phyloP scores from a whole-genome alignment of 768 basidiomycete genomes.

The Daedaleopsis sinensis region DNA sequence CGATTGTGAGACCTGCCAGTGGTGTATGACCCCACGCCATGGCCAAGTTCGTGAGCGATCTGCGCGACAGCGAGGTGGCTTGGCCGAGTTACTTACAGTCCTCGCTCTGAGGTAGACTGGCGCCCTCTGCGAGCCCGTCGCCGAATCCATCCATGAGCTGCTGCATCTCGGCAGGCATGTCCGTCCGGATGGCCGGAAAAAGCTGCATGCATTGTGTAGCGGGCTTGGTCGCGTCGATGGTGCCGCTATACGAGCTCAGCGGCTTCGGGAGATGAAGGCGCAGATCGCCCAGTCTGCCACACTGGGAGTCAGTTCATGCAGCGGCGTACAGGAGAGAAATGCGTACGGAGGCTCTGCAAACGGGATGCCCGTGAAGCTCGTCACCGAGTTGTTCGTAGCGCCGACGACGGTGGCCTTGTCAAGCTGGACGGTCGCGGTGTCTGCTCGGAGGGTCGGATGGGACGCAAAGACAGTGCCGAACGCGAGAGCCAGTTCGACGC shows the following conservation, averaged over 20 bases:
- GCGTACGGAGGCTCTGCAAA: slow-evolving; percentile 11
- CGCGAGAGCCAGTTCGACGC: too few species aligned
- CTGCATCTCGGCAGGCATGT: slow-evolving; percentile 40
- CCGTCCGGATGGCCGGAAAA: not conserved
- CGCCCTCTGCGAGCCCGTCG: slow-evolving; percentile 31
- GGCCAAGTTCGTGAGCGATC: too few species aligned
- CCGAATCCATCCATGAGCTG: slow-evolving; percentile 32
- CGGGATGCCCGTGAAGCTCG: slow-evolving; percentile 5
- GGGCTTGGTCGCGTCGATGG: not conserved
- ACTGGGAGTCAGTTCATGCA: not conserved
- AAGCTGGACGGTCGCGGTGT: not conserved
- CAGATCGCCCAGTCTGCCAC: slow-evolving; percentile 21
- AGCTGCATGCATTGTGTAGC: slow-evolving; percentile 13
- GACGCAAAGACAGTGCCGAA: too few species aligned
- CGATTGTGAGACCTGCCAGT: slow-evolving; percentile 47
- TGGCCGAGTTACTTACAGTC: slow-evolving; percentile 7
- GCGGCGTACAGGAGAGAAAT: too few species aligned
- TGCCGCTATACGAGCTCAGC: not conserved
- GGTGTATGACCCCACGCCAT: too few species aligned
- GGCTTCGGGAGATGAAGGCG: slow-evolving; percentile 8
- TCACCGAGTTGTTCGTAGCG: not conserved
- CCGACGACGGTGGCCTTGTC: slow-evolving; percentile 4
- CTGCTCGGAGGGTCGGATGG: not conserved
- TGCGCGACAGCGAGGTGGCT: too few species aligned
- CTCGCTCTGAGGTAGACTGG: not conserved